phyloP scores from a whole-genome alignment of 208 protist genomes.

The Trypanosoma conorhini region DNA sequence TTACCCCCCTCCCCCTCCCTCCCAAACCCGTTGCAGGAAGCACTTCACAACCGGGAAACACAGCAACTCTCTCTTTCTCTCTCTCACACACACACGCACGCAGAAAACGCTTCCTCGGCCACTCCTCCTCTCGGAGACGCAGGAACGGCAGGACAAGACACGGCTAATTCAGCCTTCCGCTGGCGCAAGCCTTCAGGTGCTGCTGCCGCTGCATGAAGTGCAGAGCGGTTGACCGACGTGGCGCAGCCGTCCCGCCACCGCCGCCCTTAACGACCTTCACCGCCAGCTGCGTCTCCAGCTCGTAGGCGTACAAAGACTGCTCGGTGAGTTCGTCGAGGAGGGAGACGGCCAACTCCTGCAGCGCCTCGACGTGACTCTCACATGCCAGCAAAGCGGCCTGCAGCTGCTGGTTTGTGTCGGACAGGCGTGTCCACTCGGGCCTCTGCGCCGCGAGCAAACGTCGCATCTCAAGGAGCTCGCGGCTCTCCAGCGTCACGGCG shows the following conservation, averaged over 20 bases:
- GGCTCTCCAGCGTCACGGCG: slow-evolving; percentile 22
- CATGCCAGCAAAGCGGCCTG: slow-evolving; percentile 24
- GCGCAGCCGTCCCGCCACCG: neutral
- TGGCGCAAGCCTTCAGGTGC: neutral
- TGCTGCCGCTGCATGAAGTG: slow-evolving; percentile 18
- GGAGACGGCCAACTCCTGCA: slow-evolving; percentile 27
- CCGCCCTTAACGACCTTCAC: neutral
- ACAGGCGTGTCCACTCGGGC: slow-evolving; percentile 19
- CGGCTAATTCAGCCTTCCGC: neutral
- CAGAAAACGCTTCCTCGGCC: neutral
- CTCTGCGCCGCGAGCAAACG: slow-evolving; percentile 7
- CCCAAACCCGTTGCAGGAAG: neutral
- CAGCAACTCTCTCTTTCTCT: no score
- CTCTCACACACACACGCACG: neutral
- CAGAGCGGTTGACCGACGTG: slow-evolving; percentile 21
- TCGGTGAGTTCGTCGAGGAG: slow-evolving; percentile 35
- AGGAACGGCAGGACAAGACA: neutral
- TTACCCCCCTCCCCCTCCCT: no score
- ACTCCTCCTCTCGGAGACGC: no score
- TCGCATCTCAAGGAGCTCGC: slow-evolving; percentile 28
- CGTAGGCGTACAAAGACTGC: slow-evolving; percentile 21
- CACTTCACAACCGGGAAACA: no score
- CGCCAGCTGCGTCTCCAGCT: slow-evolving; percentile 30
- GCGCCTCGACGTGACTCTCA: slow-evolving; percentile 33
- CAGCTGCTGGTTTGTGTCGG: slow-evolving; percentile 27